phyloP scores from a whole-genome alignment of 495 filamentous ascomycete species.

The Pyrenopolyporus hunteri region DNA sequence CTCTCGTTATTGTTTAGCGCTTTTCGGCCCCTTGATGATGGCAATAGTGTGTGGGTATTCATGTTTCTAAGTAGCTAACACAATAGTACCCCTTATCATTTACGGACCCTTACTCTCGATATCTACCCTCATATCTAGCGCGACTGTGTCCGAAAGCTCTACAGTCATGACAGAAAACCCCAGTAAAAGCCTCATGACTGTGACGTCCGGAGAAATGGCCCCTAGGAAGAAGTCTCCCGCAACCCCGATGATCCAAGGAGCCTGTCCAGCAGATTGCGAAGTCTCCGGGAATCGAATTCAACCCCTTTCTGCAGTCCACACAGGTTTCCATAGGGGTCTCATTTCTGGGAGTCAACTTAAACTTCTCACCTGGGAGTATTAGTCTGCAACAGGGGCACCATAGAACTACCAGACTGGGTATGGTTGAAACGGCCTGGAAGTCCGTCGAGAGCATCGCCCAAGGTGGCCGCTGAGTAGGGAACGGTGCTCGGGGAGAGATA shows the following conservation, averaged over 20 bases:
- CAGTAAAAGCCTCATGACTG: neutral
- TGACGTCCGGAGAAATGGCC: neutral
- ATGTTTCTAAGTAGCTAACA: neutral
- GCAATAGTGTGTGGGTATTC: neutral
- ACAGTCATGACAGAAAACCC: conserved; percentile 20
- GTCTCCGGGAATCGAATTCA: neutral
- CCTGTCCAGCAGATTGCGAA: conserved; percentile 13
- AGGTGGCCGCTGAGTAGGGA: conserved; percentile 1
- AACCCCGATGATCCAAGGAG: conserved; percentile 6
- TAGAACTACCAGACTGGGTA: neutral
- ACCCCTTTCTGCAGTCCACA: conserved; percentile 9
- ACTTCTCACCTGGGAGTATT: neutral
- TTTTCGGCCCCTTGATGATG: too few relatives aligned
- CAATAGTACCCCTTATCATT: too few relatives aligned
- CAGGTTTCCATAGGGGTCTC: conserved; percentile 19
- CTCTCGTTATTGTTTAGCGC: too few relatives aligned
- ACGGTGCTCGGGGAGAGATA: conserved; percentile 3
- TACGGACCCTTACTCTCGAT: neutral
- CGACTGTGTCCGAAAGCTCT: conserved; percentile 12
- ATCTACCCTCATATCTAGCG: conserved; percentile 9
- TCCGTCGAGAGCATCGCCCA: conserved; percentile 19
- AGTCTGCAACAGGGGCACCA: conserved; percentile 21
- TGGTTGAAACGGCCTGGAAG: neutral
- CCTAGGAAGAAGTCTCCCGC: conserved; percentile 20
- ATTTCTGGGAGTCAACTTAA: neutral